phyloP scores from a whole-genome alignment of 2,329 filamentous ascomycete species.

The Biscogniauxia sp. region DNA sequence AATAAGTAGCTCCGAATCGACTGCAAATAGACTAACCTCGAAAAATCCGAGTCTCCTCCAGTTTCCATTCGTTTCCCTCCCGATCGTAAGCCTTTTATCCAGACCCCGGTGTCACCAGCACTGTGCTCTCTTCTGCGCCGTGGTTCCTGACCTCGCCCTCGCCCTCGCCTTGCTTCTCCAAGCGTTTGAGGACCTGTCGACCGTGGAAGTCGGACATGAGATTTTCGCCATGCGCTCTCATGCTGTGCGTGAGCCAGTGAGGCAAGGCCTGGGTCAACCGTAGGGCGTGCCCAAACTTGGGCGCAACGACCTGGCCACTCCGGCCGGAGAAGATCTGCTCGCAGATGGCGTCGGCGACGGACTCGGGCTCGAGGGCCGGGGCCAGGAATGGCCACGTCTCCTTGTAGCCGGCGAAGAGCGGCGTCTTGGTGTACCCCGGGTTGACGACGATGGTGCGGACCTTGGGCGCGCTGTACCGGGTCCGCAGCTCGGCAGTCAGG shows the following conservation, averaged over 20 bases:
- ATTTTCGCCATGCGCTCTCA: constrained; percentile 42
- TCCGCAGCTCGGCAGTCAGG: constrained; percentile 47
- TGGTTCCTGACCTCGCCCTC: constrained; percentile 13
- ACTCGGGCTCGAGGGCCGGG: constrained; percentile 56
- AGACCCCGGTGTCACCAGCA: constrained; percentile 14
- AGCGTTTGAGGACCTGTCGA: constrained; percentile 47
- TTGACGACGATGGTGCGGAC: constrained; percentile 65
- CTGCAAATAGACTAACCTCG: background rate
- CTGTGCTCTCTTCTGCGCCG: constrained; percentile 13
- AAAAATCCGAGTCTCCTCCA: background rate
- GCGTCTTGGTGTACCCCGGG: constrained; percentile 60
- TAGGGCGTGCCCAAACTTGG: constrained; percentile 41
- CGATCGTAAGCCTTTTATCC: background rate
- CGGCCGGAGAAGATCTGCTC: constrained; percentile 56
- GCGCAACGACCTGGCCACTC: constrained; percentile 56
- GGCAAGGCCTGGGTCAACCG: constrained; percentile 52
- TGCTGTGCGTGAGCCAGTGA: constrained; percentile 59
- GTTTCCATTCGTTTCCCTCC: background rate
- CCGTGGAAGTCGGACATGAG: constrained; percentile 46
- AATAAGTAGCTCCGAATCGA: background rate
- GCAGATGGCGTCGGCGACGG: constrained; percentile 63
- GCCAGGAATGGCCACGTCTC: constrained; percentile 50
- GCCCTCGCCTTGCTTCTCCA: constrained; percentile 38
- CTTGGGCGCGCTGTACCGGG: constrained; percentile 51
- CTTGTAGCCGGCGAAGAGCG: constrained; percentile 57